A percentile compares a stretch with the other conserved stretches of the same genome.
Conservation (phyloP, 768 basidiomycete genomes). For the Chalciporus sphaerocephalus region DNA sequence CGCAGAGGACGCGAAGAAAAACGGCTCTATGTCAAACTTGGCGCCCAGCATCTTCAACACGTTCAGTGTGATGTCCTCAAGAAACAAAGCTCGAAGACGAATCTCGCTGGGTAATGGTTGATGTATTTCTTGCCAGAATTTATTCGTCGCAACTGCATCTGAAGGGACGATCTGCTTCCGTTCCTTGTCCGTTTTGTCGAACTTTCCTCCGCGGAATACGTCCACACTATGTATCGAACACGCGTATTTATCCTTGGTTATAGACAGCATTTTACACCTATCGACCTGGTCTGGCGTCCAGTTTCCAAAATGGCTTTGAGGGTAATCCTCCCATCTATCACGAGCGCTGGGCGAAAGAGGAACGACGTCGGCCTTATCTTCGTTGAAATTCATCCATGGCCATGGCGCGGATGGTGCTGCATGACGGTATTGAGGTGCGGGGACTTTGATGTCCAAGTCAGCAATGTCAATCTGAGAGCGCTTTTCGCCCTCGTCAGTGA, state of each 20-base stretch:
- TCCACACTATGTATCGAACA: constrained; percentile 25
- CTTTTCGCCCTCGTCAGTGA: background rate
- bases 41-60: constrained; percentile 37
- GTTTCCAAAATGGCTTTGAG: constrained; percentile 51
- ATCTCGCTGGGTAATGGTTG: constrained; percentile 14
- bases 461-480: constrained; percentile 12
- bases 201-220: constrained; percentile 11
- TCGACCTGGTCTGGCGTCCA: constrained; percentile 46
- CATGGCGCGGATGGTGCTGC: constrained; percentile 39
- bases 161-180: constrained; percentile 14
- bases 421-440: constrained; percentile 33
- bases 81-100: constrained; percentile 34
- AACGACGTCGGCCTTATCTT: constrained; percentile 15
- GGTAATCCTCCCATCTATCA: constrained; percentile 38
- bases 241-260: constrained; percentile 6
- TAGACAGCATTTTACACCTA: constrained; percentile 32
- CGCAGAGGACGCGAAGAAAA: constrained; percentile 42
- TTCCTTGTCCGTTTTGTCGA: constrained; percentile 9
- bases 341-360: background rate
- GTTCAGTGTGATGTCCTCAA: constrained; percentile 32
- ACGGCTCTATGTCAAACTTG: constrained; percentile 39
- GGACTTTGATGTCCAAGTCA: constrained; percentile 15
- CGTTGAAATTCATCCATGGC: constrained; percentile 40
- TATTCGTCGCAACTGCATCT: constrained; percentile 2
- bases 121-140: constrained; percentile 31